Base-by-base conservation (phyloP, 352 stramenopile species). In the Phytophthora citrophthora region DNA sequence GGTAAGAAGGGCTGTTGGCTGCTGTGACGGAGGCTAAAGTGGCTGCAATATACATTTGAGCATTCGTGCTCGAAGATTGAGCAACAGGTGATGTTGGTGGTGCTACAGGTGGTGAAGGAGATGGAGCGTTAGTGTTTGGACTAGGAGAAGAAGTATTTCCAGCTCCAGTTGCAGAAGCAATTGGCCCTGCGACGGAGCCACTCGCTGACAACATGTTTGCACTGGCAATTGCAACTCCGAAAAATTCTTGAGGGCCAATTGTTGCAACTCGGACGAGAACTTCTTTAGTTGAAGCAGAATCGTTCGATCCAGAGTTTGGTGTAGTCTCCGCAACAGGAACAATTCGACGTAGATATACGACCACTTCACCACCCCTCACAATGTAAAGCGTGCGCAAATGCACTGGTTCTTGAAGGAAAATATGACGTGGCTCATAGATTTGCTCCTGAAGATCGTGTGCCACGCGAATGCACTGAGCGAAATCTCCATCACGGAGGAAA, bases 391-490 rank as follows among this genome's bases (percentile, higher is more conserved):
- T 78, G 10, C 75, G 68, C 24, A 76, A 63, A 20, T 89, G 78
- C 0, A 71, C 27, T 0, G 79, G 57, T 32, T 89, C 81, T 26
- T 81, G 63, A 12, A 91, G 47, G 49, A 94, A 91, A 39, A 89
- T 60, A 41, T 93, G 75, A 0, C 80, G 78, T 9, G 78, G 74
- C 16, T 88, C 80, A 51, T 88, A 90, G 4, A 61, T 52, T 23
- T 68, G 65, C 13, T 90, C 78, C 11, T 85, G 68, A 34, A 91
- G 70, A 44, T 93, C 86, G 40, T 92, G 83, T 3, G 83, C 82
- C 3, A 93, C 72, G 29, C 86, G 83, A 31, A 94, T 91, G 48
- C 86, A 92, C 43, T 90, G 76, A 1, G 75, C 76, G 54, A 91
- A 89, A 58, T 92, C 82, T 18, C 64, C 68, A 26, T 74, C 66